A percentile compares a stretch with the other conserved stretches of the same genome.
Conservation (phyloP, 2,329 filamentous ascomycete genomes). For the Rhinocladiella mackenziei region DNA sequence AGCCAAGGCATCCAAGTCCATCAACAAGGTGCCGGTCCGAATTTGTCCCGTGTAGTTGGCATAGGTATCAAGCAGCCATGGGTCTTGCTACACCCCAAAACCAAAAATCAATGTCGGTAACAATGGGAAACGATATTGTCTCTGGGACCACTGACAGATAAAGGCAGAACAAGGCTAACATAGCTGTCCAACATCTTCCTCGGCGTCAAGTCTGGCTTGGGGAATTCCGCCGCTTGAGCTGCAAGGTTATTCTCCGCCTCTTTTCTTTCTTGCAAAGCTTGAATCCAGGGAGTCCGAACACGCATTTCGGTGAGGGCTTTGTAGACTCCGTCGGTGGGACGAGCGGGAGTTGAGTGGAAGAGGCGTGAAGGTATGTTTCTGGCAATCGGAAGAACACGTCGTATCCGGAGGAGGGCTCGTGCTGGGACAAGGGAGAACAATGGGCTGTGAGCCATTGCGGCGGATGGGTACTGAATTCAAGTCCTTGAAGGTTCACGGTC, state of each 20-base stretch:
- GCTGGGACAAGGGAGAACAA: constrained; percentile 5
- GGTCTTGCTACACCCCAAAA: constrained; percentile 61
- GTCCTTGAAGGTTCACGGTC: neutral
- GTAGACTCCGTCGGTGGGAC: constrained; percentile 57
- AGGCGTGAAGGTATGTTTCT: neutral
- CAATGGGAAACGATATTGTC: constrained; percentile 1
- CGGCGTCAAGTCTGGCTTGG: constrained; percentile 56
- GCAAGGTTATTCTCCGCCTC: constrained; percentile 37
- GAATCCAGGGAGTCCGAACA: constrained; percentile 65
- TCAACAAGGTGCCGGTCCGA: constrained; percentile 66
- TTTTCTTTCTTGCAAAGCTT: constrained; percentile 56
- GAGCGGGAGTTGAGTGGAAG: constrained; percentile 20
- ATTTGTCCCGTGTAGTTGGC: constrained; percentile 73
- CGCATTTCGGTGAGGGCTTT: constrained; percentile 56
- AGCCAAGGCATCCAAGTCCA: constrained; percentile 74
- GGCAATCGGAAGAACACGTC: neutral
- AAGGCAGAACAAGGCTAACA: constrained; percentile 55
- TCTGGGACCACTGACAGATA: constrained; percentile 18
- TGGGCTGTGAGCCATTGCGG: constrained; percentile 7
- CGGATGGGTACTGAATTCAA: neutral
- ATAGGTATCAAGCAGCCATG: constrained; percentile 73
- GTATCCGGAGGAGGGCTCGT: neutral
- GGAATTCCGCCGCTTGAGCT: constrained; percentile 24
- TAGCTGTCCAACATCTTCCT: constrained; percentile 70
- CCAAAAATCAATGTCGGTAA: constrained; percentile 37